Percentiles rank a stretch among this genome's conserved stretches.
phyloP scores from a whole-genome alignment of 805 yeast species.

The Peterozyma xylosa region DNA sequence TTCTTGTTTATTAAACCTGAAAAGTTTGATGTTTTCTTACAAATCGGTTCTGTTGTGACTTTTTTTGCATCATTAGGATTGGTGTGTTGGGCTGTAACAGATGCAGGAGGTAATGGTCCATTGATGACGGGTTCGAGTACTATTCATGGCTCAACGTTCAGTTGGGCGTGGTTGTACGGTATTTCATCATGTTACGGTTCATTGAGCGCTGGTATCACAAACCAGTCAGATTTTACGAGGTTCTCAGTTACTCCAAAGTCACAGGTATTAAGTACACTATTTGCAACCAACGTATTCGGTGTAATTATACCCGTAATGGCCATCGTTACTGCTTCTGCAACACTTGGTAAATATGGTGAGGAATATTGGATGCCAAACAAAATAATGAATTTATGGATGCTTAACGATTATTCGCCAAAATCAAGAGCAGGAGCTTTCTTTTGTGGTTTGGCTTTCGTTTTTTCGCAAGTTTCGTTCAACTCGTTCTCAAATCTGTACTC shows the following conservation, averaged over 20 bases:
- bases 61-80: conserved; percentile 25
- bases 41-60: conserved; percentile 19
- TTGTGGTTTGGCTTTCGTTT: conserved; percentile 27
- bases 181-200: conserved; percentile 31
- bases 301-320: conserved; percentile 39
- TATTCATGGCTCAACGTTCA: conserved; percentile 17
- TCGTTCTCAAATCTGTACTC: conserved; percentile 31
- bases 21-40: conserved; percentile 15
- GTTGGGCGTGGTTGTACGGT: conserved; percentile 35
- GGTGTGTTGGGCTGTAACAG: conserved; percentile 18
- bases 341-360: conserved; percentile 29
- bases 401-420: conserved; percentile 26
- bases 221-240: conserved; percentile 26
- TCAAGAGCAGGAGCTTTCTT: conserved; percentile 45
- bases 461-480: conserved; percentile 31
- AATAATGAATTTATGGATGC: conserved; percentile 30
- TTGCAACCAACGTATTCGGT: conserved; percentile 26
- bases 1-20: conserved; percentile 16
- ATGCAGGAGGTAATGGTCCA: conserved; percentile 24
- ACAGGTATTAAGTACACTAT: conserved; percentile 10
- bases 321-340: conserved; percentile 34
- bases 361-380: conserved; percentile 40
- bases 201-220: conserved; percentile 30
- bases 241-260: conserved; percentile 14
- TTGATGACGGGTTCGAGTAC: conserved; percentile 15